phyloP scores from a whole-genome alignment of 2,329 filamentous ascomycete species.

The Beauveria sp. region DNA sequence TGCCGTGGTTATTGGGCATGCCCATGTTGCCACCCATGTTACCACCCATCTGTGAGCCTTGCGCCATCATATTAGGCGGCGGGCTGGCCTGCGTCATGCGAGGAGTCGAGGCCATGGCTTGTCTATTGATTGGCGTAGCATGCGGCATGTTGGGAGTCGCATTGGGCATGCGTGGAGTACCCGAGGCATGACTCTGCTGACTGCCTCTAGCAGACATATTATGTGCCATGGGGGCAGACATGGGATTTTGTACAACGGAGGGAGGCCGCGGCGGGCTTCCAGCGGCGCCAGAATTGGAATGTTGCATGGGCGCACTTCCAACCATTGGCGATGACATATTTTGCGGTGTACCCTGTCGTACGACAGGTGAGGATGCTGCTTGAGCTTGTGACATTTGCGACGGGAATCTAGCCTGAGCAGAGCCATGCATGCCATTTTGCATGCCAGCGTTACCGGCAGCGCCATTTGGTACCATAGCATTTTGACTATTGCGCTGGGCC shows the following conservation, averaged over 20 bases:
- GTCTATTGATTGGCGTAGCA: conserved; percentile 49
- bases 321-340: conserved; percentile 60
- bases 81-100: conserved; percentile 57
- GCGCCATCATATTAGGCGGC: conserved; percentile 50
- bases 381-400: conserved; percentile 50
- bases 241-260: conserved; percentile 56
- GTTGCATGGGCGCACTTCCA: conserved; percentile 55
- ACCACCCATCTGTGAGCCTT: conserved; percentile 46
- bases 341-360: conserved; percentile 56
- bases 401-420: conserved; percentile 38
- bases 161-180: conserved; percentile 55
- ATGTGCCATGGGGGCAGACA: conserved; percentile 52
- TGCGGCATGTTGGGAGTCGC: conserved; percentile 55
- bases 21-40: conserved; percentile 36
- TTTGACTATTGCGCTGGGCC: conserved; percentile 27
- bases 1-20: conserved; percentile 44
- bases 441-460: conserved; percentile 25
- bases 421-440: conserved; percentile 29
- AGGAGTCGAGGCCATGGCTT: conserved; percentile 47
- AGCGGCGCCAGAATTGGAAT: conserved; percentile 59
- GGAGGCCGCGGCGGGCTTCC: conserved; percentile 59
- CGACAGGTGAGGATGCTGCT: conserved; percentile 59
- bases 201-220: conserved; percentile 58
- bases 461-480: conserved; percentile 31
- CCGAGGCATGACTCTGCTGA: conserved; percentile 57